Percentiles rank a stretch among this genome's conserved stretches.
These are phyloP conservation scores for Phytopythium mirpurense DNA, from an alignment of 352 stramenopile genomes.

Conservation along the genomic window DNA sequence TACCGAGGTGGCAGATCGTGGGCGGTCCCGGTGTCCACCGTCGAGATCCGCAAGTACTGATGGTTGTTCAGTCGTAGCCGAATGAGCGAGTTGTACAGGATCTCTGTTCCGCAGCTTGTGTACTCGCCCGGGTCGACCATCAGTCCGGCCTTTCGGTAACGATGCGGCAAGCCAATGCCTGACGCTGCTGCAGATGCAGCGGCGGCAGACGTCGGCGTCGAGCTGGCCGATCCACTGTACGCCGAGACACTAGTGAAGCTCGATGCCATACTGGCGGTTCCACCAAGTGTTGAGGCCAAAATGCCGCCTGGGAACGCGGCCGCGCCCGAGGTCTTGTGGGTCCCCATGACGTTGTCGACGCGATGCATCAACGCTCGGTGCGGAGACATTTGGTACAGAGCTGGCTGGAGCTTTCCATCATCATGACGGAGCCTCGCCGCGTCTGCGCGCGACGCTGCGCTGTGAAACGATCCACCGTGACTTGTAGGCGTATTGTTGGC, in stretches of 20 bases:
- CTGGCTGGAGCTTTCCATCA: conserved; percentile 8
- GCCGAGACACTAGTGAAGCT: conserved; percentile 12
- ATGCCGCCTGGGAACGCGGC: background rate
- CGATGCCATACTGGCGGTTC: conserved; percentile 5
- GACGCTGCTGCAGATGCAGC: background rate
- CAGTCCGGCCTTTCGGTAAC: conserved; percentile 10
- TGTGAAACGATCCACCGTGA: conserved; percentile 19
- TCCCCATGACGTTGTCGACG: conserved; percentile 46
- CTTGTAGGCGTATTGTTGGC: conserved; percentile 20
- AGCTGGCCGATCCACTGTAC: conserved; percentile 11
- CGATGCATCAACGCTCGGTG: conserved; percentile 56
- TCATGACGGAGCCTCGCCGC: background rate
- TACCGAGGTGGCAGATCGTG: conserved; percentile 1
- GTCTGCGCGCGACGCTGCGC: conserved; percentile 7
- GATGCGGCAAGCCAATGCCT: background rate
- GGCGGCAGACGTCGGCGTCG: conserved; percentile 10
- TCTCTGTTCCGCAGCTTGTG: conserved; percentile 61
- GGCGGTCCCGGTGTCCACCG: conserved; percentile 1
- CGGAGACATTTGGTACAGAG: conserved; percentile 38
- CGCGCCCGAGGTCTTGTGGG: conserved; percentile 3
- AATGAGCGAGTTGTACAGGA: conserved; percentile 67
- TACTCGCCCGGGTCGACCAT: conserved; percentile 42
- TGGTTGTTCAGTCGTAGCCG: conserved; percentile 67
- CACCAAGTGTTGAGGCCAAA: conserved; percentile 6
- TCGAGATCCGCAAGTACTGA: conserved; percentile 53